These are phyloP conservation scores for Ceratobasidium sp. DNA, from an alignment of 1,284 basidiomycete species.

Conservation along the genomic window DNA sequence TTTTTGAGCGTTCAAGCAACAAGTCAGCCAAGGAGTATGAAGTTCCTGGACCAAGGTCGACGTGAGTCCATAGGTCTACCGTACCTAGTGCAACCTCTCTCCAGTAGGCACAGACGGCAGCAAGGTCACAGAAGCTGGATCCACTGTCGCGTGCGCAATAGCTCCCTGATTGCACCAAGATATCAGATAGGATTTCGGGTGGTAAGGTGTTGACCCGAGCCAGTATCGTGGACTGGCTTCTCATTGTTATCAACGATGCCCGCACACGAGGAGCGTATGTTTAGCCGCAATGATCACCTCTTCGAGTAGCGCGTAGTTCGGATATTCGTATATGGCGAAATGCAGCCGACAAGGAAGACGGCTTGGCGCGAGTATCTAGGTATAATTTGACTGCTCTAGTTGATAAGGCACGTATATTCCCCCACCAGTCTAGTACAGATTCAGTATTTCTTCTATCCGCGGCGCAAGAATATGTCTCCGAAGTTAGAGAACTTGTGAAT, in stretches of 20 bases:
- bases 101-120: neutral
- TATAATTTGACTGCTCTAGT: no score
- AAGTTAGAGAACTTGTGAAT: no score
- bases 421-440: no score
- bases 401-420: no score
- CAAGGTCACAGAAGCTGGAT: neutral
- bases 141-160: no score
- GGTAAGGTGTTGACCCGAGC: constrained; percentile 11
- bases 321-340: neutral
- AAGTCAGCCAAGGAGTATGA: neutral
- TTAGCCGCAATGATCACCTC: neutral
- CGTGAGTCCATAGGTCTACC: neutral
- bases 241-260: neutral
- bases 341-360: neutral
- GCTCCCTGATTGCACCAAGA: neutral
- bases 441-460: no score
- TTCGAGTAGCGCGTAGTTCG: neutral
- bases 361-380: no score
- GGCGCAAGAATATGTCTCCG: no score
- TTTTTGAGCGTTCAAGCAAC: neutral
- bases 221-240: neutral
- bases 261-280: neutral
- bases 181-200: neutral
- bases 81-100: neutral
- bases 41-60: neutral